Conservation (phyloP, 805 yeast species). For the Cyberlindnera mississippiensis region DNA sequence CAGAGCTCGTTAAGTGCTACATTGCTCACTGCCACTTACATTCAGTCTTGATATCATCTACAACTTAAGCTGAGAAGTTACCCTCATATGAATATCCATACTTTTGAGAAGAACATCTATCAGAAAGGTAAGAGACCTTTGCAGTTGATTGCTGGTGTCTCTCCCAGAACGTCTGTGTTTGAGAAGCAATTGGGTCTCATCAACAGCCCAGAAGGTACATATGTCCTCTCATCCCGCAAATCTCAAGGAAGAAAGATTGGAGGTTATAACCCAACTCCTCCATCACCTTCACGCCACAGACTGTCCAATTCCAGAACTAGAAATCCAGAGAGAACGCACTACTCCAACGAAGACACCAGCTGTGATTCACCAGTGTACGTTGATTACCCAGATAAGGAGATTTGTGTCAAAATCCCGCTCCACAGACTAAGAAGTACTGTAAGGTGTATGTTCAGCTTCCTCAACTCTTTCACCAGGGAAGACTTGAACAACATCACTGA, state of each 20-base stretch:
- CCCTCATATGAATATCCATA: background rate
- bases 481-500: conserved; percentile 5
- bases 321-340: background rate
- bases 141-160: conserved; percentile 11
- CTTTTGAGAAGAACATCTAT: background rate
- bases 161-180: conserved; percentile 20
- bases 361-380: background rate
- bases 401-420: conserved; percentile 17
- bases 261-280: conserved; percentile 1
- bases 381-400: background rate
- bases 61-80: background rate
- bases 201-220: background rate
- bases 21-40: background rate
- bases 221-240: conserved; percentile 1
- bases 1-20: no score
- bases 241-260: conserved; percentile 2
- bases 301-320: no score
- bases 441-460: background rate
- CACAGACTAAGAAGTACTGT: conserved; percentile 5
- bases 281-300: background rate
- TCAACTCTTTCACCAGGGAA: conserved; percentile 8
- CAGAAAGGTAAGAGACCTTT: conserved; percentile 10
- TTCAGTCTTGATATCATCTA: background rate
- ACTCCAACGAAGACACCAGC: background rate
- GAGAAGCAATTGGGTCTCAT: conserved; percentile 20